phyloP scores from a whole-genome alignment of 345 rosid genomes.

The Eucalyptus tenuipes region DNA sequence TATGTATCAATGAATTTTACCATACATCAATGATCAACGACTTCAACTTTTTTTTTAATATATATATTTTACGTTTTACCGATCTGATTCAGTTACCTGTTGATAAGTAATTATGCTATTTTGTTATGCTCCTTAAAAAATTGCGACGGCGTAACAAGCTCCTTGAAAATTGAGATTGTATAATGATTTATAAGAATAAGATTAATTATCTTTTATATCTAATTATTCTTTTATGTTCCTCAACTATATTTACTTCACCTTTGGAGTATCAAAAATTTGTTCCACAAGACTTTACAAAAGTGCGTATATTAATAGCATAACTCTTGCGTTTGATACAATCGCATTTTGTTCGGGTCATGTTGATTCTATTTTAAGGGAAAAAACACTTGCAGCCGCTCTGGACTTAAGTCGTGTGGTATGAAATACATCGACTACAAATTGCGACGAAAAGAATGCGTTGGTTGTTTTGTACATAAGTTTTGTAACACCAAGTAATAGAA shows the following conservation, averaged over 20 bases:
- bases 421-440: fast-evolving
- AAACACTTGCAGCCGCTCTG: neutral
- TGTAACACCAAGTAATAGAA: neutral
- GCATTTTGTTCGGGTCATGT: neutral
- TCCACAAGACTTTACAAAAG: neutral
- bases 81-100: neutral
- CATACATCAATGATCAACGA: neutral
- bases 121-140: neutral
- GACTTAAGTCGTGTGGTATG: neutral
- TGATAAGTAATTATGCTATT: neutral
- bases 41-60: neutral
- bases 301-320: neutral
- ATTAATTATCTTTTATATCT: neutral
- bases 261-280: neutral
- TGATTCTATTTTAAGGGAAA: neutral
- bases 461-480: neutral
- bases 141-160: neutral
- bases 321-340: neutral
- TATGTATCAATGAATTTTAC: neutral
- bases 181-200: neutral
- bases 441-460: fast-evolving
- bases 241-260: neutral
- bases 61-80: neutral
- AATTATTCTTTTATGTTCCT: neutral
- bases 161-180: neutral